These are phyloP conservation scores for Astrothelium macrocarpum DNA, from an alignment of 495 filamentous ascomycete species.

Conservation along the genomic window DNA sequence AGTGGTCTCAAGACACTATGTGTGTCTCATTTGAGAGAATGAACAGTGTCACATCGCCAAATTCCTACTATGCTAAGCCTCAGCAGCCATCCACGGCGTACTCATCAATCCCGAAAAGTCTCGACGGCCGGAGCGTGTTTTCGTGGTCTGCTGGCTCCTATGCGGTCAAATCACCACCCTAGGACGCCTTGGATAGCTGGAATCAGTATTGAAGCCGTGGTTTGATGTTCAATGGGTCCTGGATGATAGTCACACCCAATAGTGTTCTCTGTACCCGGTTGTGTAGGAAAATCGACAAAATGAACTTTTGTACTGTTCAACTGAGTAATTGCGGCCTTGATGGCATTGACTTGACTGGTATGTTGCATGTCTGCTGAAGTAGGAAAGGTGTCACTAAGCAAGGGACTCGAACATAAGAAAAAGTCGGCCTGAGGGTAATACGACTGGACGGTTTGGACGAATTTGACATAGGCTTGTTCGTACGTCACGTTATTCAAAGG, in stretches of 20 bases:
- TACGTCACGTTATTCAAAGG: conserved; percentile 8
- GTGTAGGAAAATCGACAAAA: conserved; percentile 17
- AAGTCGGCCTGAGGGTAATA: conserved; percentile 15
- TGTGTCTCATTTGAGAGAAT: too few relatives aligned
- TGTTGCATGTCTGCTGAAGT: conserved; percentile 14
- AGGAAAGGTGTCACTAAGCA: conserved; percentile 17
- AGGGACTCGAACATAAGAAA: conserved; percentile 11
- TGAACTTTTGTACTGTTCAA: conserved; percentile 12
- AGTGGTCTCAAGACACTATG: too few relatives aligned
- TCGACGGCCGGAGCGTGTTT: too few relatives aligned
- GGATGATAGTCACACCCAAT: conserved; percentile 20
- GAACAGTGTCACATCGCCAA: too few relatives aligned
- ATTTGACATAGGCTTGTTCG: conserved; percentile 11
- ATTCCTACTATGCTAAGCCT: too few relatives aligned
- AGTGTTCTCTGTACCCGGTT: conserved; percentile 6
- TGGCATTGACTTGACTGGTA: conserved; percentile 15
- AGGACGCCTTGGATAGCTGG: background rate
- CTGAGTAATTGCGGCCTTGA: conserved; percentile 15
- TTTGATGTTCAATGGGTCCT: background rate
- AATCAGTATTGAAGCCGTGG: background rate
- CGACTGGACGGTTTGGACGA: conserved; percentile 12
- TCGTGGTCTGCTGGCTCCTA: background rate
- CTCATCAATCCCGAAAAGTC: too few relatives aligned
- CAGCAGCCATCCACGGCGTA: too few relatives aligned
- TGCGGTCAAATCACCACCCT: background rate